Evolutionary conservation across 352 stramenopile species (phyloP), one percentile per base, ranked within the genome.

Genomic region (Phytophthora syringae): DNA sequence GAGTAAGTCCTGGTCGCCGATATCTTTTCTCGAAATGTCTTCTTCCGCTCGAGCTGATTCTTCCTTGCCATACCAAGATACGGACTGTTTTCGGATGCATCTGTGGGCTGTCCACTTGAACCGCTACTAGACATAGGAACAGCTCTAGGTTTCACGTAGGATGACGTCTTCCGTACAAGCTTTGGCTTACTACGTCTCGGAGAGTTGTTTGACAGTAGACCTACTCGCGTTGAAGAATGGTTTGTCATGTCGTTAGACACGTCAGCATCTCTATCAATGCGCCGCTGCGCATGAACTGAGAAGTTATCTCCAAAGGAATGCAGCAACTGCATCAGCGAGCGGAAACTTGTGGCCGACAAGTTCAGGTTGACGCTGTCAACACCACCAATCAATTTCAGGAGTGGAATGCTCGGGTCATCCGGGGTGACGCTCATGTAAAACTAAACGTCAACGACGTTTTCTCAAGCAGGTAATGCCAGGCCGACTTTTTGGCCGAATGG

Each of bases 261-360:
- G 9, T 47, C 57, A 50, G 59, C 48, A 47, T 84, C 61, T 56
- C 51, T 64, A 21, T 64, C 63, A 44, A 71, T 24, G 1, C 68
- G 57, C 3, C 69, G 76, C 55, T 82, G 76, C 5, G 62, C 52
- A 60, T 86, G 68, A 36, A 67, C 71, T 21, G 64, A 79, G 10
- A 94, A 76, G 53, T 95, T 90, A 10, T 90, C 73, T 3, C 74
- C 79, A 60, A 95, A 89, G 11, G 88, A 94, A 42, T 72, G 69
- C 4, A 93, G 52, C 25, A 95, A 57, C 21, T 76, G 68, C 52
- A 92, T 60, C 42, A 95, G 43, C 1, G 82, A 75, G 13, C 72
- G 70, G 47, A 91, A 94, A 51, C 68, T 90, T 25, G 67, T 68
- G 12, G 78, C 71, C 2, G 84, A 90, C n/a, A 95, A 59, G 63